phyloP scores from a whole-genome alignment of 768 basidiomycete genomes.

The Podaxis rugospora region DNA sequence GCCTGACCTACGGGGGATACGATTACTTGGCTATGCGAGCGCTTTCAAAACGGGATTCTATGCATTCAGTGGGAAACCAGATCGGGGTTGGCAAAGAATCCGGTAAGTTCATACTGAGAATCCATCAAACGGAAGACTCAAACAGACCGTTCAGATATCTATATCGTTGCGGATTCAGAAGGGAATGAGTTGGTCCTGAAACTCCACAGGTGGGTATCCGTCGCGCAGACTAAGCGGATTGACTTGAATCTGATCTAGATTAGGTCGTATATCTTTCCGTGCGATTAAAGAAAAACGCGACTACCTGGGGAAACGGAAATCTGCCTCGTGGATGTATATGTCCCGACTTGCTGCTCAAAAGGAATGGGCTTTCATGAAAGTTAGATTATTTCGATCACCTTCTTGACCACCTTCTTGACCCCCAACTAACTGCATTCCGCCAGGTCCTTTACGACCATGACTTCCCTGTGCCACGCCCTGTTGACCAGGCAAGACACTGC shows the following conservation, averaged over 20 bases:
- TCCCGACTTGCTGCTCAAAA: conserved; percentile 94
- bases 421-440: neutral
- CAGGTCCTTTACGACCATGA: conserved; percentile 88
- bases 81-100: conserved; percentile 99
- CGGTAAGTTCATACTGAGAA: conserved; percentile 42
- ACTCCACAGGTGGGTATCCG: conserved; percentile 70
- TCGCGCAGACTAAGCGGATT: neutral
- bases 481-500: conserved; percentile 94
- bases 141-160: conserved; percentile 56
- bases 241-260: conserved; percentile 37
- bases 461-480: conserved; percentile 90
- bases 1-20: conserved; percentile 97
- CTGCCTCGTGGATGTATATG: conserved; percentile 99
- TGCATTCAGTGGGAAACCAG: conserved; percentile 93
- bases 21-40: conserved; percentile 95
- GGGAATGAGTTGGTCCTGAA: conserved; percentile 89
- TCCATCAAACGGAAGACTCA: neutral
- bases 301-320: conserved; percentile 92
- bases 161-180: conserved; percentile 82
- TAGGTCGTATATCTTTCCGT: conserved; percentile 96
- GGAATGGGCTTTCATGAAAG: conserved; percentile 99
- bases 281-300: conserved; percentile 96
- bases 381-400: conserved; percentile 22
- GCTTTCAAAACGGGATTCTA: conserved; percentile 82
- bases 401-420: neutral